Conservation (phyloP, 2,329 filamentous ascomycete genomes). For the Beauveria sp. region DNA sequence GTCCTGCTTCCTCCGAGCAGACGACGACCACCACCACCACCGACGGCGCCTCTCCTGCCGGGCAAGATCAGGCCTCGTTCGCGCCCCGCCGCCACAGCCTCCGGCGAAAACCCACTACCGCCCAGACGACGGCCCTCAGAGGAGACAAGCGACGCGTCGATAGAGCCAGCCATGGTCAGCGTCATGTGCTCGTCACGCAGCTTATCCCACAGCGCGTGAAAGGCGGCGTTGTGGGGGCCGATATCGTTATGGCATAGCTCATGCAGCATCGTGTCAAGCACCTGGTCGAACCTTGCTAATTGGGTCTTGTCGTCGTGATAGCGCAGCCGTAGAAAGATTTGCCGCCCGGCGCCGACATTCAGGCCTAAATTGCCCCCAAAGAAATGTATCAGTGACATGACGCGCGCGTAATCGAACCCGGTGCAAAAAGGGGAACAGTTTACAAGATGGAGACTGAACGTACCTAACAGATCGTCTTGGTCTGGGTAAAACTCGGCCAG, state of each 20-base stretch:
- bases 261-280: constrained; percentile 88
- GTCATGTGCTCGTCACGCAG: constrained; percentile 78
- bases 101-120: constrained; percentile 29
- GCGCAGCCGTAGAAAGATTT: constrained; percentile 76
- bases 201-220: constrained; percentile 83
- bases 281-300: constrained; percentile 72
- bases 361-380: constrained; percentile 40
- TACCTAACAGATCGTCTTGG: constrained; percentile 64
- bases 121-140: constrained; percentile 68
- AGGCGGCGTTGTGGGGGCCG: constrained; percentile 74
- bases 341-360: constrained; percentile 68
- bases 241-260: constrained; percentile 85
- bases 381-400: too few species aligned
- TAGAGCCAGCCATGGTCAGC: constrained; percentile 73
- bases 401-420: too few species aligned
- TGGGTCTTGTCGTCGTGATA: constrained; percentile 65
- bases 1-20: constrained; percentile 3
- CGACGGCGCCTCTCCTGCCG: not conserved
- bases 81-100: constrained; percentile 38
- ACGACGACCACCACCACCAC: not conserved
- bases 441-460: not conserved
- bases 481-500: constrained; percentile 81
- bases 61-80: constrained; percentile 61
- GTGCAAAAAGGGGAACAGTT: not conserved
- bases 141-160: constrained; percentile 79